Conservation (phyloP, 2,329 filamentous ascomycete genomes). For the Calycina herbarum region DNA sequence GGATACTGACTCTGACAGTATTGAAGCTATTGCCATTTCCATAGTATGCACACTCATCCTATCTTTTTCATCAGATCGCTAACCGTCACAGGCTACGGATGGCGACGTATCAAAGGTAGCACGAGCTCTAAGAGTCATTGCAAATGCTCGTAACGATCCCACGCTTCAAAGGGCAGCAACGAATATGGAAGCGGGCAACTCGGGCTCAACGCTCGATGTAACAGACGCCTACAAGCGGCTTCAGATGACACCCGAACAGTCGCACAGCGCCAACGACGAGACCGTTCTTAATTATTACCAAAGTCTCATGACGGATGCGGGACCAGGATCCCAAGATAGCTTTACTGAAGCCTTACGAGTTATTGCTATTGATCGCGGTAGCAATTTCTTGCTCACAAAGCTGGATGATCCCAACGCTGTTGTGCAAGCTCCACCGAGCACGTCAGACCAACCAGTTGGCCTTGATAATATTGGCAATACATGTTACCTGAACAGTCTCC, state of each 20-base stretch:
- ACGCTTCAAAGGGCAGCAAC: conserved; percentile 32
- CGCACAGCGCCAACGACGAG: conserved; percentile 33
- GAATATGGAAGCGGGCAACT: conserved; percentile 31
- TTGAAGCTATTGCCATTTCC: conserved; percentile 36
- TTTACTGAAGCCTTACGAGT: conserved; percentile 35
- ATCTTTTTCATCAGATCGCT: conserved; percentile 6
- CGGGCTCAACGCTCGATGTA: conserved; percentile 28
- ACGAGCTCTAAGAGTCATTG: conserved; percentile 34
- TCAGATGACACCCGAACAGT: conserved; percentile 28
- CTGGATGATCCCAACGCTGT: conserved; percentile 38
- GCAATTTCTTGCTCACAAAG: conserved; percentile 36
- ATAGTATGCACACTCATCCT: conserved; percentile 28
- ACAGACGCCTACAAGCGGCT: conserved; percentile 37
- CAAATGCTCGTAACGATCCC: conserved; percentile 31
- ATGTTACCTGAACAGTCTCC: conserved; percentile 93
- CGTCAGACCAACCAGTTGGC: conserved; percentile 72
- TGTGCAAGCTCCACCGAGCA: conserved; percentile 28
- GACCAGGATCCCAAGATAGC: conserved; percentile 35
- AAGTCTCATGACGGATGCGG: conserved; percentile 31
- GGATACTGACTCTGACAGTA: conserved; percentile 35
- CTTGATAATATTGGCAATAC: conserved; percentile 95
- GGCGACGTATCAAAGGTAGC: conserved; percentile 35
- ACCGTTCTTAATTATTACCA: conserved; percentile 37
- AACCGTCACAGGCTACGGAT: conserved; percentile 30
- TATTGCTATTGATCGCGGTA: conserved; percentile 37